A percentile compares a stretch with the other conserved stretches of the same genome.
Evolutionary conservation across 768 basidiomycete genomes (phyloP).

Genomic region (Albatrellus ellisii): DNA sequence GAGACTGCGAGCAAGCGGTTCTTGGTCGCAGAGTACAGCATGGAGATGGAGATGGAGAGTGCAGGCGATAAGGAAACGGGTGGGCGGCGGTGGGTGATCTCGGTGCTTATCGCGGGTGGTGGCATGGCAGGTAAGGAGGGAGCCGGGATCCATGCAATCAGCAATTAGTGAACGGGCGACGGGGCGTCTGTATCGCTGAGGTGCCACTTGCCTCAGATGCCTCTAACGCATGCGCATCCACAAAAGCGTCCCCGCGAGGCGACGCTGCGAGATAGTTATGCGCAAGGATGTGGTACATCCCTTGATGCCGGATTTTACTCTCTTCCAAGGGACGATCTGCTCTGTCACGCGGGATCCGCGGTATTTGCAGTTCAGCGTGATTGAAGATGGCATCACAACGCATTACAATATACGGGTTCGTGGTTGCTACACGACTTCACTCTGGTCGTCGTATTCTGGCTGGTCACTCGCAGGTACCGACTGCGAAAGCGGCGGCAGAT

Average conservation of each 20-base stretch:
- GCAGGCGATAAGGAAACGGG: constrained; percentile 4
- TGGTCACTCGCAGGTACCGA: constrained; percentile 6
- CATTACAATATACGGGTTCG: constrained; percentile 71
- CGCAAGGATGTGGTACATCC: constrained; percentile 75
- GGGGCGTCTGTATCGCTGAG: no score
- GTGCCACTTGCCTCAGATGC: no score
- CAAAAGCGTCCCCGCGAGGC: no score
- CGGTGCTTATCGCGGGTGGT: constrained; percentile 3
- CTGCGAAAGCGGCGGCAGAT: constrained; percentile 6
- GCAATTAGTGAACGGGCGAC: not conserved
- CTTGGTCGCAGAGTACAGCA: constrained; percentile 13
- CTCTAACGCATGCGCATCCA: no score
- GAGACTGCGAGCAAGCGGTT: constrained; percentile 20
- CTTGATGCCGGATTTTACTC: constrained; percentile 55
- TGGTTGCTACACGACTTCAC: not conserved
- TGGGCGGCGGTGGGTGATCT: constrained; percentile 11
- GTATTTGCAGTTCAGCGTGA: constrained; percentile 63
- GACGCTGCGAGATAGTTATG: constrained; percentile 41
- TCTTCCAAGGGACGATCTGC: constrained; percentile 72
- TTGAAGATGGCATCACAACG: constrained; percentile 42
- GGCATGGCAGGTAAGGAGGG: not conserved
- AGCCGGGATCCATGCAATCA: not conserved
- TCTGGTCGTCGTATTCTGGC: not conserved
- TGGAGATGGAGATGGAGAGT: constrained; percentile 7
- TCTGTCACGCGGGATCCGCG: constrained; percentile 62